Conservation (phyloP, 805 yeast genomes). For the Schwanniomyces sp. region DNA sequence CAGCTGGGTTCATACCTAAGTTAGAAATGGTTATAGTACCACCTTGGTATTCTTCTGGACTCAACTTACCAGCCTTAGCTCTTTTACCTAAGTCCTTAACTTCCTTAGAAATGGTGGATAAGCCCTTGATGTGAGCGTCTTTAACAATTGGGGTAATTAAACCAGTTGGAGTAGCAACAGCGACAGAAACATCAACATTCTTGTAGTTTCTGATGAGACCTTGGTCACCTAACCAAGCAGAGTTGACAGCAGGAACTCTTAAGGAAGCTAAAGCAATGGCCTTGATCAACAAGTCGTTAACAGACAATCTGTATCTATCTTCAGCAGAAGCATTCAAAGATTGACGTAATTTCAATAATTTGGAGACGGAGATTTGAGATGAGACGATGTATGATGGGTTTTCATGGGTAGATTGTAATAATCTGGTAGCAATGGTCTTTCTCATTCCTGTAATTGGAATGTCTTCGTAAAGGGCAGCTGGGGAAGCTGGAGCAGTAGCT, state of each 20-base stretch:
- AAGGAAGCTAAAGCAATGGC: constrained; percentile 88
- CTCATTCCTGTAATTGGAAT: constrained; percentile 90
- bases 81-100: constrained; percentile 93
- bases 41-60: constrained; percentile 98
- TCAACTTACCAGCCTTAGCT: constrained; percentile 90
- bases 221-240: constrained; percentile 88
- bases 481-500: constrained; percentile 48
- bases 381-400: constrained; percentile 93
- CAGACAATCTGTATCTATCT: constrained; percentile 86
- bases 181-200: constrained; percentile 95
- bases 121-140: constrained; percentile 85
- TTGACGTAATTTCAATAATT: constrained; percentile 87
- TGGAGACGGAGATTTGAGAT: constrained; percentile 81
- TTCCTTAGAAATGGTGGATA: constrained; percentile 74
- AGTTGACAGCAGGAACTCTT: constrained; percentile 91
- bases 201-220: constrained; percentile 89
- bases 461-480: constrained; percentile 69
- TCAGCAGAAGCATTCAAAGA: constrained; percentile 83
- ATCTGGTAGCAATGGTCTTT: constrained; percentile 86
- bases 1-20: constrained; percentile 98
- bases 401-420: constrained; percentile 78
- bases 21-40: constrained; percentile 98
- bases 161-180: constrained; percentile 98
- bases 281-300: constrained; percentile 91
- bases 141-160: constrained; percentile 94